Conservation (phyloP, 305 asterid species). For the Fraxinus dipetala region DNA sequence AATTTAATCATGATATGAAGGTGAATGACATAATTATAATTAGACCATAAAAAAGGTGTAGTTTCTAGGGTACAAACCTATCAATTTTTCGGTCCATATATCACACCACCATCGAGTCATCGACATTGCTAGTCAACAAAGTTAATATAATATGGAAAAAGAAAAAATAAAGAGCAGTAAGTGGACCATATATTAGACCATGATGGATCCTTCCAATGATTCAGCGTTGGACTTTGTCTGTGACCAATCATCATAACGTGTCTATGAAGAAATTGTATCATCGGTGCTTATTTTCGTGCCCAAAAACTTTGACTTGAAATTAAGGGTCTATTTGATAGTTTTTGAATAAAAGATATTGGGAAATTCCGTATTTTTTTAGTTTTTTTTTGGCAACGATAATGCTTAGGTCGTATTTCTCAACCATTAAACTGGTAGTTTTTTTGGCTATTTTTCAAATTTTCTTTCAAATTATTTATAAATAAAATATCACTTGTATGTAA, state of each 20-base stretch:
- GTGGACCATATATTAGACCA: conserved; percentile 30
- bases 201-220: conserved; percentile 35
- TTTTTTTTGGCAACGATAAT: too few relatives aligned
- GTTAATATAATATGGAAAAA: background rate
- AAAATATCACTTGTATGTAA: too few relatives aligned
- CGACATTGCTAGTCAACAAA: background rate
- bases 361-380: too few relatives aligned
- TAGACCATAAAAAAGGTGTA: conserved; percentile 21
- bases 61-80: conserved; percentile 37
- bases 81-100: conserved; percentile 24
- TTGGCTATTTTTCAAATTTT: too few relatives aligned
- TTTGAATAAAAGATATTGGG: too few relatives aligned
- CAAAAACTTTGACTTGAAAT: background rate
- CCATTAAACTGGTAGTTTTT: too few relatives aligned
- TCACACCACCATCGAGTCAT: background rate
- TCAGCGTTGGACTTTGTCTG: conserved; percentile 25
- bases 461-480: too few relatives aligned
- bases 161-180: background rate
- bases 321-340: too few relatives aligned
- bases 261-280: conserved; percentile 26
- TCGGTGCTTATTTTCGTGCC: background rate
- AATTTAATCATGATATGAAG: background rate
- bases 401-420: too few relatives aligned
- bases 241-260: conserved; percentile 43
- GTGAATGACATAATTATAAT: background rate